Base-by-base conservation (phyloP, 495 filamentous ascomycete genomes). In the Penicillium lagena region DNA sequence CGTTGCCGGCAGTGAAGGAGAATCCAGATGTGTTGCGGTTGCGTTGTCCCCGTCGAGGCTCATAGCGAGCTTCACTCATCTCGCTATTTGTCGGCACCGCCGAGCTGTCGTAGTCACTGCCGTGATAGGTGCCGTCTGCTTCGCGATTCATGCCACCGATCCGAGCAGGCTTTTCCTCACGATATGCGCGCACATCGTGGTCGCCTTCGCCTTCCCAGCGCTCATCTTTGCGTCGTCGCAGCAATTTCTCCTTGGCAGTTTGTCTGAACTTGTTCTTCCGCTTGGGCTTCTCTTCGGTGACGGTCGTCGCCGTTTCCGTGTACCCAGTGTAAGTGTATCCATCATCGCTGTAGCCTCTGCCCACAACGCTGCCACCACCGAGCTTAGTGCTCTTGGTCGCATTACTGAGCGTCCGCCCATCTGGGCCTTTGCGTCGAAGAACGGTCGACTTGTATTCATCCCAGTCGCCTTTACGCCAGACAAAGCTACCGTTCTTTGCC, bases 401-500 rank as follows among this genome's bases (percentile, higher is more conserved):
- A 49, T 85, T 84, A 54, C 77, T 81, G 2, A 95, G 70, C 2
- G 90, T 83, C 33, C 79, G 85, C 29, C 90, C 90, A 67, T 96
- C 87, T 7, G 88, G 88, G 0, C 89, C 90, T 62, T 88, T 90
- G 42, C 91, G 84, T 29, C 93, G 82, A n/a, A 97, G 69, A 9
- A 98, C 94, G 0, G 94, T 96, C 4, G 85, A 86, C 61, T 96
- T 96, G 79, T 98, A 98, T 51, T 98, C 93, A 1, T 95, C 90
- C 93, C 93, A 98, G 65, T 98, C 93, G 39, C 79, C 72, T 45
- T 89, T 69, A 12, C 75, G 76, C 75, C 86, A 98, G 45, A 83
- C 66, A 69, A 96, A 96, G 2, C 93, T 94, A 53, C 91, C 94
- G 59, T 96, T 93, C 67, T 86, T 89, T 42, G 90, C 89, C 86